Evolutionary conservation across 257 asterid genomes (phyloP).

Genomic region (Plectranthus barbatus): DNA sequence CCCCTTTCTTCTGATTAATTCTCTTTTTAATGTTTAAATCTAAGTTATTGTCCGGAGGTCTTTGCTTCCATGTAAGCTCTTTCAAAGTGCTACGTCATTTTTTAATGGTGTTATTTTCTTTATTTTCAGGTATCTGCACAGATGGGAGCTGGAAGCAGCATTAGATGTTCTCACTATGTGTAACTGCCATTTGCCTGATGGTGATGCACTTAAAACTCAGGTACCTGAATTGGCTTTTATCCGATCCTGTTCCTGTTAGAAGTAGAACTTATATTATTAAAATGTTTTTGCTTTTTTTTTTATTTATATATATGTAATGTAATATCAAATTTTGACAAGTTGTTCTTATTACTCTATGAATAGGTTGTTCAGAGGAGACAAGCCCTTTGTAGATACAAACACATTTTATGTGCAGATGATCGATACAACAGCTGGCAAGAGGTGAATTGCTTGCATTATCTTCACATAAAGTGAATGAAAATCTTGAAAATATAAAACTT

Average conservation of each 20-base stretch:
- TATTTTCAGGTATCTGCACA: slow-evolving; percentile 57
- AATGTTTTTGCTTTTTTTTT: not conserved
- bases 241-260: not conserved
- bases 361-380: slow-evolving; percentile 82
- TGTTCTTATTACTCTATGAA: slow-evolving; percentile 6
- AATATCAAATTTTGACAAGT: slow-evolving; percentile 5
- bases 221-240: slow-evolving; percentile 30
- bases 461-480: slow-evolving; percentile 9
- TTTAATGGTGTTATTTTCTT: slow-evolving; percentile 4
- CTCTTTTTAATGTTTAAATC: not conserved
- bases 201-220: slow-evolving; percentile 63
- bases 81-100: slow-evolving; percentile 3
- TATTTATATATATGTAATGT: slow-evolving; percentile 18
- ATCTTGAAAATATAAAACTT: not conserved
- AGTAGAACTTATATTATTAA: not conserved
- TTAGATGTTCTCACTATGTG: slow-evolving; percentile 94
- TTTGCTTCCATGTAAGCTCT: slow-evolving; percentile 4
- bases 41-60: not conserved
- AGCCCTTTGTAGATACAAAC: slow-evolving; percentile 80
- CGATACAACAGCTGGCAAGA: slow-evolving; percentile 88
- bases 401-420: slow-evolving; percentile 87
- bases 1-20: not conserved
- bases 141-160: slow-evolving; percentile 94
- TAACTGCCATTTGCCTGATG: slow-evolving; percentile 71
- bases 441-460: slow-evolving; percentile 34